phyloP scores from a whole-genome alignment of 2,329 filamentous ascomycete genomes.

The Fusarium fujikuroi region DNA sequence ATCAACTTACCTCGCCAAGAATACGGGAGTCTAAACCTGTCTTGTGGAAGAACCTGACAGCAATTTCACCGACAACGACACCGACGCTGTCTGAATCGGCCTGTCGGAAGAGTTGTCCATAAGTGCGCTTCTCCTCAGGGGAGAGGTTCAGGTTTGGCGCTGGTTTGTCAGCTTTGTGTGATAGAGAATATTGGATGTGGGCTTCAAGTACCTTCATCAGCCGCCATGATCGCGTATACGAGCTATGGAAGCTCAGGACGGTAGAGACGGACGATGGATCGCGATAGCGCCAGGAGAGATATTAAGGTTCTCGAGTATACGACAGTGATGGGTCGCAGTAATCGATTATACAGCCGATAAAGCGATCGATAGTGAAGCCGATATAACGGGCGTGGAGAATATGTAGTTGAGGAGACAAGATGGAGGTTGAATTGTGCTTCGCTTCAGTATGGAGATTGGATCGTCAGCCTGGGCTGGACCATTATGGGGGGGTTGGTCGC shows the following conservation, averaged over 20 bases:
- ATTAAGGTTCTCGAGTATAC: slow-evolving; percentile 1
- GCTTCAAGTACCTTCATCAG: slow-evolving; percentile 40
- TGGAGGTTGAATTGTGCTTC: slow-evolving; percentile 32
- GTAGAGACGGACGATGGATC: slow-evolving; percentile 31
- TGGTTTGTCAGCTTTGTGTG: slow-evolving; percentile 51
- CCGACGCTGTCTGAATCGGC: slow-evolving; percentile 92
- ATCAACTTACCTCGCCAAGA: slow-evolving; percentile 79
- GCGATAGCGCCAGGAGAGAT: slow-evolving; percentile 25
- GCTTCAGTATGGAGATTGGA: slow-evolving; percentile 38
- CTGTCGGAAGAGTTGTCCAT: slow-evolving; percentile 90
- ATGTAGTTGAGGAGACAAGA: slow-evolving; percentile 24
- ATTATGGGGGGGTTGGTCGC: slow-evolving; percentile 41
- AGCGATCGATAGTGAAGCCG: slow-evolving; percentile 18
- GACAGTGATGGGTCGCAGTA: background rate
- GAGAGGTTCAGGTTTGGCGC: slow-evolving; percentile 83
- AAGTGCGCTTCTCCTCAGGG: slow-evolving; percentile 91
- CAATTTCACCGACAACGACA: slow-evolving; percentile 94
- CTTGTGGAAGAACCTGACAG: slow-evolving; percentile 98
- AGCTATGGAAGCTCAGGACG: slow-evolving; percentile 42
- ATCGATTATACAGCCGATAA: slow-evolving; percentile 5
- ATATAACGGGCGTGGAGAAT: slow-evolving; percentile 13
- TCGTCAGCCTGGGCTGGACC: slow-evolving; percentile 39
- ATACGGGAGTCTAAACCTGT: slow-evolving; percentile 87
- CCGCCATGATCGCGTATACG: slow-evolving; percentile 46
- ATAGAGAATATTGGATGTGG: background rate